Conservation (phyloP, 805 yeast species). For the Lipomyces yamadae region DNA sequence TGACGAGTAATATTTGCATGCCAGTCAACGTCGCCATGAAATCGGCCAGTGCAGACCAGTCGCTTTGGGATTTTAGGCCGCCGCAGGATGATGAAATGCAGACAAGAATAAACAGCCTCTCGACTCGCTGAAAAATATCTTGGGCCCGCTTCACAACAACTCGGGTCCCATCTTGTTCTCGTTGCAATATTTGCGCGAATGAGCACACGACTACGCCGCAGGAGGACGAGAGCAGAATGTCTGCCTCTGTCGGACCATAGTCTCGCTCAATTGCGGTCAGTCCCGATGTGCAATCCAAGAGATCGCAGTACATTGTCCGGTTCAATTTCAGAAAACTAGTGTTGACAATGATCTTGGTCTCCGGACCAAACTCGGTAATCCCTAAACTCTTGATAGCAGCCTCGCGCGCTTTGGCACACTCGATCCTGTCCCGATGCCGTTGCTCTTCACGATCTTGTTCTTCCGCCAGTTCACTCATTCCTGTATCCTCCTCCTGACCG, state of each 20-base stretch:
- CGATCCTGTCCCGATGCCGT: background rate
- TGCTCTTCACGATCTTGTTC: constrained; percentile 4
- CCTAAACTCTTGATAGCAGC: background rate
- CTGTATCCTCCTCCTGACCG: background rate
- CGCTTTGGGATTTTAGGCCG: constrained; percentile 10
- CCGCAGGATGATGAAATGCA: background rate
- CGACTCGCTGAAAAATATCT: background rate
- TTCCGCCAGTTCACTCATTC: background rate
- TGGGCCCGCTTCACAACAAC: constrained; percentile 10
- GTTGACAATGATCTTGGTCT: constrained; percentile 20
- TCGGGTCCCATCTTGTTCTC: constrained; percentile 13
- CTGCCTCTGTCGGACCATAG: constrained; percentile 21
- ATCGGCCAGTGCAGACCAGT: constrained; percentile 20
- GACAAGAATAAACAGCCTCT: constrained; percentile 11
- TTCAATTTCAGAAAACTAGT: constrained; percentile 11
- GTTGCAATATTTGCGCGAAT: constrained; percentile 17
- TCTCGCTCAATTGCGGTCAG: constrained; percentile 26
- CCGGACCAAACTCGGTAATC: constrained; percentile 4
- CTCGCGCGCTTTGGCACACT: background rate
- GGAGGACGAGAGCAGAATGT: constrained; percentile 19
- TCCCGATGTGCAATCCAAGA: constrained; percentile 6
- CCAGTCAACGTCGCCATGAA: constrained; percentile 18
- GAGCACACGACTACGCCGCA: constrained; percentile 11
- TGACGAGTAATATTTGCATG: background rate
- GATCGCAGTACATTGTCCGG: constrained; percentile 11